Evolutionary conservation across 208 protist species (phyloP).

Genomic region (Naegleria lovaniensis): DNA sequence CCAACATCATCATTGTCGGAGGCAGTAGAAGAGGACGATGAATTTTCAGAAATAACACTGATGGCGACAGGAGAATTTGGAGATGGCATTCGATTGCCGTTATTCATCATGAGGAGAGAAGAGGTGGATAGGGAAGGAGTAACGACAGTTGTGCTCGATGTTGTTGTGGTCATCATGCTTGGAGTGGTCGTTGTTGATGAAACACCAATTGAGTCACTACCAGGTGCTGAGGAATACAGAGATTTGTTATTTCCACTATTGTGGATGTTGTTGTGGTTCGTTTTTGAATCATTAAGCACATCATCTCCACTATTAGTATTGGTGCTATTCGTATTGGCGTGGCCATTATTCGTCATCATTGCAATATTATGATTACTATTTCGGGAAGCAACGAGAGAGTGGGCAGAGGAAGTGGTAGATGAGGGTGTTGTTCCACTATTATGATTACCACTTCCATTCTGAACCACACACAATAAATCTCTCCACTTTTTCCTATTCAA

Average conservation of each 20-base stretch:
- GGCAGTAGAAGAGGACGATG: not conserved
- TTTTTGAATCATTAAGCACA: too few relatives aligned
- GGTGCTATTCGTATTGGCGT: too few relatives aligned
- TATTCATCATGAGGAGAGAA: too few relatives aligned
- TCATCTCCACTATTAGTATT: too few relatives aligned
- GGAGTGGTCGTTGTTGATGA: not conserved
- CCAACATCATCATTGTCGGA: not conserved
- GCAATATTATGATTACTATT: not conserved
- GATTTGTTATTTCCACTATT: too few relatives aligned
- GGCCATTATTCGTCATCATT: not conserved
- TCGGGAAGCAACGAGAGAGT: not conserved
- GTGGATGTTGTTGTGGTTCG: too few relatives aligned
- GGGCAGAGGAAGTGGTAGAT: not conserved
- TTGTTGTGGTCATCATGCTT: not conserved
- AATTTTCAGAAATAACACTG: not conserved
- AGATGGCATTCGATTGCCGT: not conserved
- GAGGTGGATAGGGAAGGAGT: too few relatives aligned
- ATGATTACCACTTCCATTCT: too few relatives aligned
- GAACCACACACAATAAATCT: not conserved
- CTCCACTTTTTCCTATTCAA: not conserved
- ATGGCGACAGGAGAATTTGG: not conserved
- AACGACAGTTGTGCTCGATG: not conserved
- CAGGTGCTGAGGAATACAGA: too few relatives aligned
- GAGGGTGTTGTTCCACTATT: too few relatives aligned
- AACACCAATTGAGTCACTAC: too few relatives aligned